A percentile compares a stretch with the other conserved stretches of the same genome.
Evolutionary conservation across 805 yeast species (phyloP).

Genomic region (Wickerhamiella shivajii): DNA sequence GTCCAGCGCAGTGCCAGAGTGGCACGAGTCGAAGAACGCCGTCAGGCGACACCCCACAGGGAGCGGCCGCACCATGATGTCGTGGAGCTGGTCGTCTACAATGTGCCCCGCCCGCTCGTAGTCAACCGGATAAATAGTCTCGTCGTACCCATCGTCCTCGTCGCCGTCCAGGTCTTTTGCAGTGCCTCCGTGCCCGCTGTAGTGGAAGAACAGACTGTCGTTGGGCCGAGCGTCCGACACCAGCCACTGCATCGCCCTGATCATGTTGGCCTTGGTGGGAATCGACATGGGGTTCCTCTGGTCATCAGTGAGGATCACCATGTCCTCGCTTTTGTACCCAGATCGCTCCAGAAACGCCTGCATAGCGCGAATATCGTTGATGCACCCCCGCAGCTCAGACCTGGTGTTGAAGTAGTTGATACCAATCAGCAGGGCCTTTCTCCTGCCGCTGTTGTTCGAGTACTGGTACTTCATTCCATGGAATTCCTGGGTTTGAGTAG

Average conservation of each 20-base stretch:
- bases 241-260: slow-evolving; percentile 72
- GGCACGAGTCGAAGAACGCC: slow-evolving; percentile 74
- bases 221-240: slow-evolving; percentile 59
- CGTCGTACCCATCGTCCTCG: slow-evolving; percentile 61
- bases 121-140: slow-evolving; percentile 60
- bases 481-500: slow-evolving; percentile 24
- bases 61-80: slow-evolving; percentile 50
- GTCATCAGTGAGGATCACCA: slow-evolving; percentile 30
- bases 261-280: slow-evolving; percentile 57
- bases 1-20: slow-evolving; percentile 71
- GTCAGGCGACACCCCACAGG: slow-evolving; percentile 64
- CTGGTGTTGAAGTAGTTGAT: slow-evolving; percentile 58
- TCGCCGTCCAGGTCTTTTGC: slow-evolving; percentile 55
- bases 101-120: slow-evolving; percentile 52
- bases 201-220: slow-evolving; percentile 68
- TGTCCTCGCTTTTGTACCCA: slow-evolving; percentile 26
- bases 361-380: slow-evolving; percentile 49
- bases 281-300: slow-evolving; percentile 27
- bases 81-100: slow-evolving; percentile 63
- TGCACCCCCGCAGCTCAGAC: slow-evolving; percentile 58
- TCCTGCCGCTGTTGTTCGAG: slow-evolving; percentile 55
- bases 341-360: slow-evolving; percentile 29
- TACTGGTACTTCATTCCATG: slow-evolving; percentile 35
- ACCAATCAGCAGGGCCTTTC: slow-evolving; percentile 66
- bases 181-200: slow-evolving; percentile 80